Evolutionary conservation across 306 rosid genomes (phyloP), one percentile per base, ranked within the genome.

Genomic region (Trifolium repens): DNA sequence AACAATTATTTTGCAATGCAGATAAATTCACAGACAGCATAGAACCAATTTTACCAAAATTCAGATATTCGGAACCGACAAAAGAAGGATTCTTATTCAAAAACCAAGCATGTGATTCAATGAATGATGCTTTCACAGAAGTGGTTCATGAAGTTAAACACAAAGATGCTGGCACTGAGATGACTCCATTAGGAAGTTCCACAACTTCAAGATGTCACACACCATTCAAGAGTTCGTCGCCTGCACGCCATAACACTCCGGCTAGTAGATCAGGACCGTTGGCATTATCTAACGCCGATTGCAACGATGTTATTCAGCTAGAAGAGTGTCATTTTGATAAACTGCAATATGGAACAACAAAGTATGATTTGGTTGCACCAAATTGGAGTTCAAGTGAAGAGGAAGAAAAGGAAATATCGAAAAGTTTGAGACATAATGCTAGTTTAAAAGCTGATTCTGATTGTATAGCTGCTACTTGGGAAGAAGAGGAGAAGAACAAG

Each of bases 131-230:
- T 4, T 83, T 79, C 78, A 82, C 92, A 12, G 91, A 86, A 74
- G 71, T 84, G 73, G 63, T 80, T 73, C 82, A 81, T 46, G 89
- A 84, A 62, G 75, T 86, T 62, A 84, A 92, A 35, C 98, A 96
- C 40, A 83, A 85, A 72, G 99, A 92, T 79, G 75, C 82, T 52
- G 99, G 99, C 42, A 92, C 99, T 2, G 99, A 92, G 68, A 96
- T 96, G 97, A 90, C 97, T 42, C 98, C 99, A 16, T 84, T 90
- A n/a, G 99, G 98, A 39, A 96, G 98, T 76, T 96, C 98, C 54
- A 92, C 97, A 22, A 89, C 97, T 54, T 90, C 99, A 72, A 88
- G 98, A 78, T 92, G 98, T 42, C 94, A 85, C 76, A 92, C 99
- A 3, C 99, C 98, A 15, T 81, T 96, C 68, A 89, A 90, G 82